phyloP scores from a whole-genome alignment of 768 basidiomycete species.

The Lepiota subincarnata region DNA sequence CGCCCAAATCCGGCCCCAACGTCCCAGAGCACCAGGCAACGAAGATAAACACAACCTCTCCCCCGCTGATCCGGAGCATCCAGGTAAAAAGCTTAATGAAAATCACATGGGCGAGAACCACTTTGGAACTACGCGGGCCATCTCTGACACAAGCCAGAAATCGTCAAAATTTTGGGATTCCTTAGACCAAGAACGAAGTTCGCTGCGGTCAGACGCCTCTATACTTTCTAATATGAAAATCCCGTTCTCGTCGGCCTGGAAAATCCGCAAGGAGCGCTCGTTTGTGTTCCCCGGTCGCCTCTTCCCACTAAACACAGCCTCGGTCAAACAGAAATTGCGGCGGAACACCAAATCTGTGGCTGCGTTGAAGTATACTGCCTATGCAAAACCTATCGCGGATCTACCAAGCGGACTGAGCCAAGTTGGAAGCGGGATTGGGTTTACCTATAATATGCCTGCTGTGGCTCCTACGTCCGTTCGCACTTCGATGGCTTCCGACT shows the following conservation, averaged over 20 bases:
- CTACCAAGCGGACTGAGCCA: conserved; percentile 44
- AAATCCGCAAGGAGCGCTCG: conserved; percentile 36
- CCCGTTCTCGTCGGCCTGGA: conserved; percentile 25
- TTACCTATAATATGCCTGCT: conserved; percentile 34
- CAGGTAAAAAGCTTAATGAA: not conserved
- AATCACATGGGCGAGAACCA: not conserved
- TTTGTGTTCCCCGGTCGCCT: conserved; percentile 26
- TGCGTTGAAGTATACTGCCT: conserved; percentile 27
- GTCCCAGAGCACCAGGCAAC: conserved; percentile 11
- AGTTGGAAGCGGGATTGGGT: conserved; percentile 51
- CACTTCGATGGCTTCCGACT: conserved; percentile 26
- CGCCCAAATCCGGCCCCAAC: conserved; percentile 7
- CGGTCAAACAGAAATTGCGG: conserved; percentile 37
- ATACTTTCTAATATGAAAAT: conserved; percentile 21
- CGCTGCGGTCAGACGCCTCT: conserved; percentile 9
- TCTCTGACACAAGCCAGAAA: conserved; percentile 16
- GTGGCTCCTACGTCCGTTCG: conserved; percentile 6
- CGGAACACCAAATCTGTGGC: conserved; percentile 23
- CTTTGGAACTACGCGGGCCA: not conserved
- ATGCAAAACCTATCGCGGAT: conserved; percentile 24
- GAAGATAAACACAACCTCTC: conserved; percentile 5
- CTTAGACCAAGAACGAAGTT: conserved; percentile 27
- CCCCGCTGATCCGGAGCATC: not conserved
- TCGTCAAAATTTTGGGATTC: conserved; percentile 40
- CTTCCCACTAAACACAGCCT: conserved; percentile 28